These are phyloP conservation scores for Neospermospora avenae DNA, from an alignment of 2,329 filamentous ascomycete species.

Conservation along the genomic window DNA sequence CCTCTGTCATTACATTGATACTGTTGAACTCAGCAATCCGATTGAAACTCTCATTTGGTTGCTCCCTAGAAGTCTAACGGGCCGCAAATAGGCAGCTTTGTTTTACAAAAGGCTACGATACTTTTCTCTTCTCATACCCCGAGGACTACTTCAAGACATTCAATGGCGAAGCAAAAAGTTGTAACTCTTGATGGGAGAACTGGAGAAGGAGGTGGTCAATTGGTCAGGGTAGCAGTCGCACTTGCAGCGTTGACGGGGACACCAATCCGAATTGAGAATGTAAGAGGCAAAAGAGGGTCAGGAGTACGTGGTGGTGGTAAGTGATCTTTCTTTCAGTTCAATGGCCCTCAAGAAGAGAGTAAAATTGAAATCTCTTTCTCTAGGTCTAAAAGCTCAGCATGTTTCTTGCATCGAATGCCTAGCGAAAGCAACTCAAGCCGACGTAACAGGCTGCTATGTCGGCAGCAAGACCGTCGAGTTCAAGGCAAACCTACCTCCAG, in stretches of 20 bases:
- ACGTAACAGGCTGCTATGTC: conserved; percentile 48
- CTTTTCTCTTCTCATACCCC: background rate
- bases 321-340: background rate
- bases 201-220: conserved; percentile 60
- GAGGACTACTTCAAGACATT: background rate
- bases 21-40: background rate
- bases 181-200: conserved; percentile 54
- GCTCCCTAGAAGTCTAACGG: background rate
- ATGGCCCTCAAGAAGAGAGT: too few species aligned
- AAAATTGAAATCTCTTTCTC: background rate
- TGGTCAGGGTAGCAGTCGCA: conserved; percentile 54
- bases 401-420: conserved; percentile 54
- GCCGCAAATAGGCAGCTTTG: background rate
- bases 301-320: conserved; percentile 27
- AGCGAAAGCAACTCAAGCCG: conserved; percentile 48
- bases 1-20: background rate
- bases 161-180: conserved; percentile 26
- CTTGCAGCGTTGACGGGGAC: conserved; percentile 54
- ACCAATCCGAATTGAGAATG: conserved; percentile 50
- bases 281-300: conserved; percentile 50
- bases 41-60: background rate
- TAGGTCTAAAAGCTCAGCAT: conserved; percentile 60
- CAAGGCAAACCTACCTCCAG: conserved; percentile 31
- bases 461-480: conserved; percentile 43
- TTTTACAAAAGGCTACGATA: conserved; percentile 6